Percentiles rank a stretch among this genome's conserved stretches.
phyloP scores from a whole-genome alignment of 1,284 basidiomycete genomes.

The Ustilago bromivora region DNA sequence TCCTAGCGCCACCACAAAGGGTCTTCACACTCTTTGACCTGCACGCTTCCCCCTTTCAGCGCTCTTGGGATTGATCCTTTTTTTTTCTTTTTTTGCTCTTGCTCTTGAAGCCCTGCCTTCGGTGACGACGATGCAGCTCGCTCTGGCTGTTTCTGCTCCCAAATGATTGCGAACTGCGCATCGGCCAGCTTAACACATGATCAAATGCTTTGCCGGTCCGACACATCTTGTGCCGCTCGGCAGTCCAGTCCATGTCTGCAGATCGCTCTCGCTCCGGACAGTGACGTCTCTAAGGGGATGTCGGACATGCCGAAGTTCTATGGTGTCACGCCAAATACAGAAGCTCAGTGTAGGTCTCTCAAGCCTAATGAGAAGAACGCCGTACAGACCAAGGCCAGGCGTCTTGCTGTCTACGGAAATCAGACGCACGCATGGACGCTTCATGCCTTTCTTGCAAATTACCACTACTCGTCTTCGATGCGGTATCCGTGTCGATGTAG shows the following conservation, averaged over 20 bases:
- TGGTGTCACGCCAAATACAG: too few species aligned
- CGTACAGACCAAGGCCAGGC: not conserved
- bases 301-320: not conserved
- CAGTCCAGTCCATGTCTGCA: not conserved
- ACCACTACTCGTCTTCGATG: not conserved
- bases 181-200: slow-evolving; percentile 5
- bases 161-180: slow-evolving; percentile 10
- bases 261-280: slow-evolving; percentile 1
- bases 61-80: too few species aligned
- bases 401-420: slow-evolving; percentile 20
- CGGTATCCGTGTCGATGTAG: slow-evolving; percentile 2
- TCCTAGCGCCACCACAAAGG: slow-evolving; percentile 15
- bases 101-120: not conserved
- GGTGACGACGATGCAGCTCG: slow-evolving; percentile 11
- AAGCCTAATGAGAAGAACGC: not conserved
- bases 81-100: not conserved
- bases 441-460: not conserved
- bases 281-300: not conserved
- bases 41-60: not conserved
- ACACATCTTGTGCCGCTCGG: slow-evolving; percentile 2
- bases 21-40: not conserved
- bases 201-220: not conserved
- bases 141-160: not conserved
- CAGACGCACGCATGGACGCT: slow-evolving; percentile 18
- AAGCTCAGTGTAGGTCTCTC: not conserved